These are phyloP conservation scores for Ascochyta clinopodiicola DNA, from an alignment of 2,329 filamentous ascomycete species.

Conservation along the genomic window DNA sequence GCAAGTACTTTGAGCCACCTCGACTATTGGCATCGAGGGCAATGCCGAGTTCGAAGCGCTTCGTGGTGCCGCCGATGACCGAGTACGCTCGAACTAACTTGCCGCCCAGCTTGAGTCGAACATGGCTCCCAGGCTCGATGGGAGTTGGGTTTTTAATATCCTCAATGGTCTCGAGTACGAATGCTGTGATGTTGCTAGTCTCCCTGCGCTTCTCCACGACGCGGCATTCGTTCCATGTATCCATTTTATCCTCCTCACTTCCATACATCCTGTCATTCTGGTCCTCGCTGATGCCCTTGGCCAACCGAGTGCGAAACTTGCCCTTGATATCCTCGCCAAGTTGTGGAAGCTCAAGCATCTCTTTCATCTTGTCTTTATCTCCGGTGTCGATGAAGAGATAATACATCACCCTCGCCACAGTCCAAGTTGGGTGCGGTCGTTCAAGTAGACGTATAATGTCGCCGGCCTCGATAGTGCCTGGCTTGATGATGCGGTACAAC, in stretches of 20 bases:
- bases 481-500: constrained; percentile 68
- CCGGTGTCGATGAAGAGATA: constrained; percentile 64
- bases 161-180: constrained; percentile 59
- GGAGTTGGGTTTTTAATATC: constrained; percentile 40
- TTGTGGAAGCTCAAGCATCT: constrained; percentile 52
- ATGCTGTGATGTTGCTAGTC: constrained; percentile 59
- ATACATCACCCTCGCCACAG: constrained; percentile 67
- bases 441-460: constrained; percentile 64
- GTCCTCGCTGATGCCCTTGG: constrained; percentile 50
- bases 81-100: constrained; percentile 67
- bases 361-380: constrained; percentile 56
- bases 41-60: constrained; percentile 64
- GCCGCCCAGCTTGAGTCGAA: constrained; percentile 63
- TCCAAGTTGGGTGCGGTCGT: constrained; percentile 65
- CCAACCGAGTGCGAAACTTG: constrained; percentile 62
- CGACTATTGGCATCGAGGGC: constrained; percentile 62
- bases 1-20: constrained; percentile 68
- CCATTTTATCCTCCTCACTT: constrained; percentile 34
- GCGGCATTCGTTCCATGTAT: constrained; percentile 48
- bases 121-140: constrained; percentile 60
- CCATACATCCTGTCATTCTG: constrained; percentile 37
- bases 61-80: constrained; percentile 59
- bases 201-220: constrained; percentile 60
- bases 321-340: constrained; percentile 58
- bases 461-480: constrained; percentile 62